Evolutionary conservation across 192 early-diverging fungal genomes (phyloP).

Genomic region (Entomortierella lignicola): DNA sequence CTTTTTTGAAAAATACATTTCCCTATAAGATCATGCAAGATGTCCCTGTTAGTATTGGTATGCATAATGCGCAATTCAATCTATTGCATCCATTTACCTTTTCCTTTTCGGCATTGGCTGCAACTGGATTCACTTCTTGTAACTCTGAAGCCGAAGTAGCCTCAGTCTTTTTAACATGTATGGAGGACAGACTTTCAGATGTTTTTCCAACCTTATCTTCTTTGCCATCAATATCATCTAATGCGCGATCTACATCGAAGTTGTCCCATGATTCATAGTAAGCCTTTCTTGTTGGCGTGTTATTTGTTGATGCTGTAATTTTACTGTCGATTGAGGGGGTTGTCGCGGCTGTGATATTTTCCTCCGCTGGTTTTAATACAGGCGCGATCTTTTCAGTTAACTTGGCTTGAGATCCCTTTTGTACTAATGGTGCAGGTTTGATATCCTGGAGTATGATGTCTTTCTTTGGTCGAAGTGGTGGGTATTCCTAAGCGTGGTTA

Average conservation of each 20-base stretch:
- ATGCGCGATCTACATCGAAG: constrained; percentile 26
- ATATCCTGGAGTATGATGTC: constrained; percentile 35
- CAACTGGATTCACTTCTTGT: neutral
- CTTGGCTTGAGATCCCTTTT: neutral
- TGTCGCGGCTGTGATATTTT: neutral
- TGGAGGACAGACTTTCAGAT: neutral
- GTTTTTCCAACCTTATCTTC: neutral
- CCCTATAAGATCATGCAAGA: neutral
- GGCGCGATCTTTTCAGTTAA: neutral
- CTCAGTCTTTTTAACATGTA: neutral
- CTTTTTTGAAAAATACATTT: constrained; percentile 54
- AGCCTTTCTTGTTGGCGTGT: constrained; percentile 6
- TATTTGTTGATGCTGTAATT: neutral
- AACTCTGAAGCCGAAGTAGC: neutral
- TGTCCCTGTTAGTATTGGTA: neutral
- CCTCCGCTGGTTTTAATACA: neutral
- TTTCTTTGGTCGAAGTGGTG: constrained; percentile 18
- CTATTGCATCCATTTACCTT: constrained; percentile 8
- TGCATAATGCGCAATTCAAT: neutral
- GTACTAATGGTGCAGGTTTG: neutral
- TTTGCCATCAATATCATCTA: constrained; percentile 3
- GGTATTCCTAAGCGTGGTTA: constrained; percentile 19
- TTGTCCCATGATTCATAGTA: constrained; percentile 36
- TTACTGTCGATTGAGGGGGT: neutral
- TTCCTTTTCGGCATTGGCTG: constrained; percentile 32